Percentiles rank a stretch among this genome's conserved stretches.
These are phyloP conservation scores for Penicillium robsamsonii DNA, from an alignment of 495 filamentous ascomycete species.

Conservation along the genomic window DNA sequence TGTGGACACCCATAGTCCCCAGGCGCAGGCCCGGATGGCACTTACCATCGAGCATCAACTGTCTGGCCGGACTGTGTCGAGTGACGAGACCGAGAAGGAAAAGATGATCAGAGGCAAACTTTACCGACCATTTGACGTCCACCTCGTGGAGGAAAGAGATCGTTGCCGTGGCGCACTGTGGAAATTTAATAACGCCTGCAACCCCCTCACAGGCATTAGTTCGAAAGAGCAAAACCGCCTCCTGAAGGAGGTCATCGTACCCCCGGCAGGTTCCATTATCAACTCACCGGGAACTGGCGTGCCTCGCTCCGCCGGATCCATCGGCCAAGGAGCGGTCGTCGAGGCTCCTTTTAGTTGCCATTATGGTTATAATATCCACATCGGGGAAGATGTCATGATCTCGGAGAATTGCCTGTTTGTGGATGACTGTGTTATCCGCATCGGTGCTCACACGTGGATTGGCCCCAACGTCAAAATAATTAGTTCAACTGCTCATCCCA, in stretches of 20 bases:
- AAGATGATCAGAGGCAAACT: constrained; percentile 87
- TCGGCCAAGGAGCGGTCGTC: constrained; percentile 75
- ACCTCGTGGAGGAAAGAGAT: constrained; percentile 82
- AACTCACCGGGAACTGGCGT: constrained; percentile 45
- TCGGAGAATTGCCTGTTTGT: constrained; percentile 83
- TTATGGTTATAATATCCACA: constrained; percentile 90
- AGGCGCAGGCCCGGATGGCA: constrained; percentile 47
- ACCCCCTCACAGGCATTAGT: constrained; percentile 72
- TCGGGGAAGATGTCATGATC: constrained; percentile 85
- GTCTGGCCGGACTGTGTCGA: constrained; percentile 30
- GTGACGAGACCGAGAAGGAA: constrained; percentile 75
- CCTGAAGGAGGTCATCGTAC: constrained; percentile 67
- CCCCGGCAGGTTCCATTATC: constrained; percentile 44
- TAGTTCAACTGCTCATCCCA: constrained; percentile 69
- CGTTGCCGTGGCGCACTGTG: constrained; percentile 79
- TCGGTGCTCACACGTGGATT: constrained; percentile 77
- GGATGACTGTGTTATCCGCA: constrained; percentile 69
- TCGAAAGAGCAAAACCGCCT: constrained; percentile 76
- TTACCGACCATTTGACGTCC: constrained; percentile 73
- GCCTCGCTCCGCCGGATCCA: constrained; percentile 49
- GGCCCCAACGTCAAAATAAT: constrained; percentile 88
- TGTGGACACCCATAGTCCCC: constrained; percentile 44
- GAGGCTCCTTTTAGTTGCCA: constrained; percentile 92
- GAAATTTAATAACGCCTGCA: constrained; percentile 86
- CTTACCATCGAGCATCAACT: constrained; percentile 47